Base-by-base conservation (phyloP, 2,329 filamentous ascomycete genomes). In the Hypoxylon sp. region DNA sequence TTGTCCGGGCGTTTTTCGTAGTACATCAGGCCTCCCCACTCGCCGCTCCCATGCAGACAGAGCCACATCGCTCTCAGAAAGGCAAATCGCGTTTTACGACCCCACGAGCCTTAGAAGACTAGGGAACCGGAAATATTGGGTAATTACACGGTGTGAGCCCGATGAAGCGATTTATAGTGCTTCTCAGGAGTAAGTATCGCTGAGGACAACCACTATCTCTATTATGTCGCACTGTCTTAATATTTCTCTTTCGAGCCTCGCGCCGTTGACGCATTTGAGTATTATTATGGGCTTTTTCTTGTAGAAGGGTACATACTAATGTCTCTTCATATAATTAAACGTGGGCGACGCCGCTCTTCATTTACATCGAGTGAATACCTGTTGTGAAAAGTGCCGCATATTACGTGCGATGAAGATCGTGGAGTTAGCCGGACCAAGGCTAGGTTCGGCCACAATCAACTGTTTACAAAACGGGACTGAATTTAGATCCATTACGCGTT, bases 1-100 rank as follows among this genome's bases (percentile, higher is more conserved):
- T n/a, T 48, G 33, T 6, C 17, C 37, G 37, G n/a, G 37, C 19
- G 13, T 60, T 55, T 26, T 54, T n/a, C 31, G 19, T 48, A 39
- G 48, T 55, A 29, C 22, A 42, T 17, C 35, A 44, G 29, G 24
- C 13, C 37, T 35, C 56, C 56, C 52, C 50, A 59, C 62, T 42
- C 14, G 33, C 13, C 10, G 17, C 22, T 52, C 19, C 29, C 31
- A 50, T 19, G 48, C 47, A 19, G 31, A 46, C n/a, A 10, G 51
- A 65, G 50, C 11, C 44, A 26, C 33, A 48, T 26, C 13, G 31
- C n/a, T 17, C 37, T 17, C 10, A 46, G 48, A 17, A 6, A 48
- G 29, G 22, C 19, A 17, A 31, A 62, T 11, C 17, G 22, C 19
- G 13, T 33, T 22, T 31, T 47, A 22, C 17, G 37, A 37, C 35